Evolutionary conservation across 139 green algal species (phyloP), one percentile per base, ranked within the genome.

Genomic region (Picochlorum sp.): DNA sequence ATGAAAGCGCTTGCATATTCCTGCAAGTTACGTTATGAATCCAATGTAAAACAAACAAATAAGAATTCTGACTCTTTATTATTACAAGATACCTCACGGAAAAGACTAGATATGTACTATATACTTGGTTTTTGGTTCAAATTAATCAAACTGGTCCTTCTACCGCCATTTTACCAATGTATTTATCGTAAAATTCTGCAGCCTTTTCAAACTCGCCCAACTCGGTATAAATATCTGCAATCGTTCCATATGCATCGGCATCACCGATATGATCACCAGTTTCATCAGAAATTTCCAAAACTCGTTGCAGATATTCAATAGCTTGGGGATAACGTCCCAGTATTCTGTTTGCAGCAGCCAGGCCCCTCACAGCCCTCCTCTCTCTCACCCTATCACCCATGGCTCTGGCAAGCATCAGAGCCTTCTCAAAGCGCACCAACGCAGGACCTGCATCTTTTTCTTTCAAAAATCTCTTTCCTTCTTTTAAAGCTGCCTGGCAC

Each of bases 221-320:
- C 44, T 95, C 88, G 29, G 89, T 94, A 77, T 93, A 93, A 51
- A 89, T 86, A 74, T 96, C 89, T 12, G 89, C 89, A 61, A 96
- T 96, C 49, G 78, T 87, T 35, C 89, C 89, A 50, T 88, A 95
- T 1, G 86, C 87, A 53, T 95, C 87, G 12, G 83, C 81, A 59
- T 95, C 85, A 14, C 86, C 84, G 33, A 77, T 62, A 57, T 67
- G 51, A 55, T 95, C 88, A 10, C 72, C 41, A 39, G 93, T 89
- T 41, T 86, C 74, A 1, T 65, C 33, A 0, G 72, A 86, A 43
- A 96, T 88, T 50, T 88, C 67, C 67, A 96, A 74, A 62, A 96
- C 89, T 2, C 73, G 69, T 67, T 90, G 69, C 55, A 96, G 63
- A 68, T 95, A 79, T 63, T 82, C 79, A 54, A 96, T 91, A 10